Evolutionary conservation across 2,329 filamentous ascomycete species (phyloP), one percentile per base, ranked within the genome.

Genomic region (Tolypocladium ophioglossoides): DNA sequence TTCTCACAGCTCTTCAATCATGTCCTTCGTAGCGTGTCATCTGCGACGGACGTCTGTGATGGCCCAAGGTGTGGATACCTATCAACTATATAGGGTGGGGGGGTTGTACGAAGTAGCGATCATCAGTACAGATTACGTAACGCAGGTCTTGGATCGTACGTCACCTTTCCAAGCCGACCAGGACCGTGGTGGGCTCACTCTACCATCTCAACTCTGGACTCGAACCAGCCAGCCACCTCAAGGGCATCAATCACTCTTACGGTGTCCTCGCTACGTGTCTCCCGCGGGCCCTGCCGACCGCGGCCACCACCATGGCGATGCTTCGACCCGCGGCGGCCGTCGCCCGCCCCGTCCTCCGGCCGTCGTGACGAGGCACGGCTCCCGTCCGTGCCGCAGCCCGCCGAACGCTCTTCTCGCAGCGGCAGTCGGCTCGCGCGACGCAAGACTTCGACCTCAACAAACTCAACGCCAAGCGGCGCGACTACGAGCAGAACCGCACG

Each of bases 391-490:
- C 59, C 39, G 51, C 57, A 47, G 58, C 53, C 52, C 63, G 61
- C 41, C 62, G 69, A 32, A 66, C 61, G 41, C 51, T 70, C 50
- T 64, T 66, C 55, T 66, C 65, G 34, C 61, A 61, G 53, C 58
- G 64, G 48, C 58, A 57, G 50, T 59, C 60, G 20, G 58, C 66
- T 27, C 70, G 73, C 34, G 68, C 74, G 10, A 64, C 74, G 51
- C 77, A 82, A 56, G 73, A 71, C 30, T 70, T 81, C 56, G 75
- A 83, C 58, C 61, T 83, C 57, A 68, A 71, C 56, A 73, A 70
- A 54, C 72, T 83, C 58, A 70, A 75, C 46, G 64, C 69, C 40
- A 66, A 75, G 55, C 69, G 74, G 14, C 68, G 72, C 52, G 71
- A 79, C 51, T 81, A 82, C 63, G 70, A 81, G 57, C 68, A 70